Evolutionary conservation across 1,139 yeast genomes (phyloP).

Genomic region (Candida glucosophila): DNA sequence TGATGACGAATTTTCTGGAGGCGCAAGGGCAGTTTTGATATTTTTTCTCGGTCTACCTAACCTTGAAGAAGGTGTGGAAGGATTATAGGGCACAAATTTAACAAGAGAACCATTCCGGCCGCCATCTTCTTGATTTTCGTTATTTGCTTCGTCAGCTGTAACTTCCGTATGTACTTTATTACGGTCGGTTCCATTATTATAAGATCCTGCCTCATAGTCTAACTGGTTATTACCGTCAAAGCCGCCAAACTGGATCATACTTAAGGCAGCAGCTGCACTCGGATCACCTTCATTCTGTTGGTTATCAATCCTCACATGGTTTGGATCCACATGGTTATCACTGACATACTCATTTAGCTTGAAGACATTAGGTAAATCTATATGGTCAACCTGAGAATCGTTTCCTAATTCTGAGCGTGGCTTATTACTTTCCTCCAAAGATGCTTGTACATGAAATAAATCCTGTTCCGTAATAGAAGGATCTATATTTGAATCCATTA

Average conservation of each 20-base stretch:
- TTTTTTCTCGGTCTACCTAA: slow-evolving; percentile 31
- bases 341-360: slow-evolving; percentile 9
- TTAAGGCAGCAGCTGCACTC: slow-evolving; percentile 12
- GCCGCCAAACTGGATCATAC: slow-evolving; percentile 10
- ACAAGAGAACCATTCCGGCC: slow-evolving; percentile 7
- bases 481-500: slow-evolving; percentile 12
- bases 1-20: slow-evolving; percentile 19
- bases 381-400: too few species aligned
- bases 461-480: slow-evolving; percentile 9
- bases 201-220: too few species aligned
- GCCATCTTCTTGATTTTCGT: too few species aligned
- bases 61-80: slow-evolving; percentile 21
- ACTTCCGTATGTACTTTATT: too few species aligned
- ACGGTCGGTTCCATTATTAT: too few species aligned
- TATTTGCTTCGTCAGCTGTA: too few species aligned
- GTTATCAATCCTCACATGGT: too few species aligned
- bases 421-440: slow-evolving; percentile 5
- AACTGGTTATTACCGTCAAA: slow-evolving; percentile 5
- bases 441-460: slow-evolving; percentile 4
- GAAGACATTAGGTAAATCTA: slow-evolving; percentile 8
- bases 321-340: slow-evolving; percentile 1
- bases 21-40: slow-evolving; percentile 10
- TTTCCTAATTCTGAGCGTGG: too few species aligned
- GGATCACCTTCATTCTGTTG: slow-evolving; percentile 3
- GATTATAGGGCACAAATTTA: slow-evolving; percentile 26